These are phyloP conservation scores for Chaetomium fimeti DNA, from an alignment of 495 filamentous ascomycete species.

Conservation along the genomic window DNA sequence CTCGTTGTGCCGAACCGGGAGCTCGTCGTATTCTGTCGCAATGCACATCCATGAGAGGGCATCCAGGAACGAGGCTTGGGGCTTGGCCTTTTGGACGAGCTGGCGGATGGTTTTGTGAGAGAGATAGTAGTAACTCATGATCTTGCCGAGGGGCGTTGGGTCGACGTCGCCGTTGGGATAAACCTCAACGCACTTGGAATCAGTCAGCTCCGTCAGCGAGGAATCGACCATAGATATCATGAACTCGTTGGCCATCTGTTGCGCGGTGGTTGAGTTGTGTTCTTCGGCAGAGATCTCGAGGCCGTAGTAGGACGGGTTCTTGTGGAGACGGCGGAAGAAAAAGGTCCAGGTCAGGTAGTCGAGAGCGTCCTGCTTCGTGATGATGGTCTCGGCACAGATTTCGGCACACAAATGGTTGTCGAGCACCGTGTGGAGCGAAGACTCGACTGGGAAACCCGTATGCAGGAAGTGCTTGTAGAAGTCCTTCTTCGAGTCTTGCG, in stretches of 20 bases:
- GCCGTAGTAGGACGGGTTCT: slow-evolving; percentile 98
- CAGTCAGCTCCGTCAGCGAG: slow-evolving; percentile 73
- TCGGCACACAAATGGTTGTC: slow-evolving; percentile 98
- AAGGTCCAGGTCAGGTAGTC: slow-evolving; percentile 99
- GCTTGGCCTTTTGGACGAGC: slow-evolving; percentile 72
- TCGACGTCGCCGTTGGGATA: slow-evolving; percentile 88
- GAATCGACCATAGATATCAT: slow-evolving; percentile 89
- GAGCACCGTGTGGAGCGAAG: slow-evolving; percentile 89
- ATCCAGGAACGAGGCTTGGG: slow-evolving; percentile 76
- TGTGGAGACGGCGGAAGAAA: slow-evolving; percentile 95
- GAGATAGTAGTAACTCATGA: slow-evolving; percentile 99
- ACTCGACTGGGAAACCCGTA: slow-evolving; percentile 97
- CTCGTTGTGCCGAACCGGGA: slow-evolving; percentile 98
- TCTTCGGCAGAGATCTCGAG: slow-evolving; percentile 92
- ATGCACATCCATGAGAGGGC: slow-evolving; percentile 88
- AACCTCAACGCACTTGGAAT: slow-evolving; percentile 77
- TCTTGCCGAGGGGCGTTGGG: slow-evolving; percentile 87
- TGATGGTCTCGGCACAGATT: slow-evolving; percentile 86
- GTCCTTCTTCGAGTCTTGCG: slow-evolving; percentile 96
- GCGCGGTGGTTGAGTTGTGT: slow-evolving; percentile 83
- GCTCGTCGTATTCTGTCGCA: slow-evolving; percentile 94
- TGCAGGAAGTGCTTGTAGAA: slow-evolving; percentile 99
- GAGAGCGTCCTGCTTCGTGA: slow-evolving; percentile 92
- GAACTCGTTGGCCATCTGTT: slow-evolving; percentile 81
- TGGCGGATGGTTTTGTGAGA: slow-evolving; percentile 92